phyloP scores from a whole-genome alignment of 1,139 yeast genomes.

The Hemisphaericaspora xylanilytica region DNA sequence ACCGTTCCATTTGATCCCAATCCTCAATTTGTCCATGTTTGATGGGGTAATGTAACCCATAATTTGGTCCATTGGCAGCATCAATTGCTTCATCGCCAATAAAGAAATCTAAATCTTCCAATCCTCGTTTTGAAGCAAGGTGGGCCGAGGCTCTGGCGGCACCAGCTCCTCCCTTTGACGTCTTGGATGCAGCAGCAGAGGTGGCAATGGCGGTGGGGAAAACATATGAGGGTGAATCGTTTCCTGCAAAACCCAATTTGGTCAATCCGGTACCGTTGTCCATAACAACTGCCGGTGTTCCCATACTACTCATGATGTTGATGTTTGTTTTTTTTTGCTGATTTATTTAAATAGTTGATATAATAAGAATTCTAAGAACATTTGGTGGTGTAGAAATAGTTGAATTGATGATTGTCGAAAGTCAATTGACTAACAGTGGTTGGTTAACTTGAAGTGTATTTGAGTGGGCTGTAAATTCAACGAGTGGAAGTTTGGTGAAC shows the following conservation, averaged over 20 bases:
- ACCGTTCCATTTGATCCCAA: conserved; percentile 99
- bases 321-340: too few relatives aligned
- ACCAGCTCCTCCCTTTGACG: conserved; percentile 31
- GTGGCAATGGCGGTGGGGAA: conserved; percentile 98
- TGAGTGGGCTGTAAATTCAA: too few relatives aligned
- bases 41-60: conserved; percentile 86
- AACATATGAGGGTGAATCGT: conserved; percentile 95
- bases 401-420: not conserved
- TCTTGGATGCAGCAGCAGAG: conserved; percentile 41
- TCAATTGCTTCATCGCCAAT: conserved; percentile 94
- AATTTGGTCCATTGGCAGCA: conserved; percentile 88
- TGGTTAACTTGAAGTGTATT: too few relatives aligned
- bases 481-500: too few relatives aligned
- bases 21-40: conserved; percentile 97
- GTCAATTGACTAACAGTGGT: too few relatives aligned
- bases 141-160: conserved; percentile 44
- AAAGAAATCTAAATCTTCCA: conserved; percentile 91
- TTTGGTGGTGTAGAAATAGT: too few relatives aligned
- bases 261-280: conserved; percentile 98
- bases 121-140: conserved; percentile 75
- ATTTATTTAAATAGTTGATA: not conserved
- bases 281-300: conserved; percentile 94
- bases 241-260: conserved; percentile 97
- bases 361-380: not conserved
- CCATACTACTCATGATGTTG: conserved; percentile 49